Evolutionary conservation across 139 green algal species (phyloP).

Genomic region (Chlorella sp.): DNA sequence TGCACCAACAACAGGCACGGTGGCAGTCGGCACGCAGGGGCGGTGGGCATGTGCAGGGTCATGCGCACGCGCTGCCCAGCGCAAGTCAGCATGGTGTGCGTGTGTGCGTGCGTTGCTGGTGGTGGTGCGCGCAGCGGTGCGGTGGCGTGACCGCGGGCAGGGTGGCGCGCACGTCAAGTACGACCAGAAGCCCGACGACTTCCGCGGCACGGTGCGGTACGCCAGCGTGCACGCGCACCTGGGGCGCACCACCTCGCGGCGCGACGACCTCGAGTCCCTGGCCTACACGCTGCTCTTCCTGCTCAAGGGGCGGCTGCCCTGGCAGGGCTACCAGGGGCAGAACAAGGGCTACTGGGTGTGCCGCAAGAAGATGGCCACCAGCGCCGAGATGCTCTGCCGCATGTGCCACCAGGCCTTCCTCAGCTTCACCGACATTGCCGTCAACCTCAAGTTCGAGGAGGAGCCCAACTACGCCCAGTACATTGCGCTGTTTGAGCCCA

Average conservation of each 20-base stretch:
- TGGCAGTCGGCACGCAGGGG: too few relatives aligned
- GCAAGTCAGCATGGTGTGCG: too few relatives aligned
- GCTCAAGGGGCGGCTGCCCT: slow-evolving; percentile 83
- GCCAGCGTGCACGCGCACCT: slow-evolving; percentile 97
- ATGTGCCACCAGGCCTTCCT: slow-evolving; percentile 86
- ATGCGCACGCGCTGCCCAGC: too few relatives aligned
- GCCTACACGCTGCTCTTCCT: slow-evolving; percentile 99
- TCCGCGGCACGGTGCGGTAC: slow-evolving; percentile 96
- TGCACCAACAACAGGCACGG: too few relatives aligned
- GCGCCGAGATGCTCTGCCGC: slow-evolving; percentile 90
- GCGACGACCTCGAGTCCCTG: slow-evolving; percentile 97
- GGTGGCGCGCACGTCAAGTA: slow-evolving; percentile 93
- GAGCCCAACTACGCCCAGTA: slow-evolving; percentile 85
- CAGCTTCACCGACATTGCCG: slow-evolving; percentile 77
- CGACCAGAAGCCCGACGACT: slow-evolving; percentile 98
- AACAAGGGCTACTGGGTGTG: slow-evolving; percentile 99
- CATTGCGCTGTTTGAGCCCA: slow-evolving; percentile 88
- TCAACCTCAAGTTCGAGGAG: slow-evolving; percentile 99
- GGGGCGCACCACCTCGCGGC: slow-evolving; percentile 83
- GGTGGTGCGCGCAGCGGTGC: slow-evolving; percentile 48
- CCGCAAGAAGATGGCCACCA: slow-evolving; percentile 99
- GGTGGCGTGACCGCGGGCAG: slow-evolving; percentile 67
- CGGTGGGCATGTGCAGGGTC: too few relatives aligned
- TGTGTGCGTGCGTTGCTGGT: too few relatives aligned
- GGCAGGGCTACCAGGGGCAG: slow-evolving; percentile 94